Evolutionary conservation across 768 basidiomycete genomes (phyloP), one percentile per base, ranked within the genome.

Genomic region (Botryobasidium botryosum): DNA sequence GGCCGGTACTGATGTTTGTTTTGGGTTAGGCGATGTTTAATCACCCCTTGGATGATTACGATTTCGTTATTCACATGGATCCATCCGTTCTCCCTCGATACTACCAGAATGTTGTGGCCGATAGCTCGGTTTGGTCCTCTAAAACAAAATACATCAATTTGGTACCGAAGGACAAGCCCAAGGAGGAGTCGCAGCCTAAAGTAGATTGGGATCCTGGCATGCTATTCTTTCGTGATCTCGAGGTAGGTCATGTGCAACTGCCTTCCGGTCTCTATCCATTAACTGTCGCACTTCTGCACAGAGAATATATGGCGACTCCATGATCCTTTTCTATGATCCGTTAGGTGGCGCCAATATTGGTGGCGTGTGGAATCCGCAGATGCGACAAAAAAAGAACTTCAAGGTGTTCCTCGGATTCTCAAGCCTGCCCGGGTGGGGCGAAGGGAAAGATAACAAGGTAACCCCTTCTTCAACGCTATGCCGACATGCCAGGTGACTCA

Each of bases 321-420:
- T 84, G 51, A 72, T 82, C 46, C 67, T 92, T 31, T 99, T 97
- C 67, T 74, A 75, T 53, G 91, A 97, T 51, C 64, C 72, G 0
- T 68, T 75, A 27, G 94, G 94, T 10, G 87, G 90, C 0, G 66
- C 72, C 46, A 64, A 66, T 27, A 79, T 90, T 42, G 90, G 85
- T 5, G 77, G 70, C 1, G 77, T 94, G 2, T 97, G 88, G 86
- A 83, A 91, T 53, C 79, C 85, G 5, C 66, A 65, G 12, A 61
- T 85, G 27, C 70, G 69, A 45, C 62, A 68, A 21, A 60, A 73
- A 1, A 64, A 78, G 37, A 68, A 75, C 4, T 87, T 91, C 66
- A 75, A 81, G 49, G 84, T 87, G 5, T 65, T 90, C 36, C 75
- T 81, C 21, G 81, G 80, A 7, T 92, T 80, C 60, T 86, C 83